These are phyloP conservation scores for Ophiostoma triangulosporum DNA, from an alignment of 2,329 filamentous ascomycete genomes.

Conservation along the genomic window DNA sequence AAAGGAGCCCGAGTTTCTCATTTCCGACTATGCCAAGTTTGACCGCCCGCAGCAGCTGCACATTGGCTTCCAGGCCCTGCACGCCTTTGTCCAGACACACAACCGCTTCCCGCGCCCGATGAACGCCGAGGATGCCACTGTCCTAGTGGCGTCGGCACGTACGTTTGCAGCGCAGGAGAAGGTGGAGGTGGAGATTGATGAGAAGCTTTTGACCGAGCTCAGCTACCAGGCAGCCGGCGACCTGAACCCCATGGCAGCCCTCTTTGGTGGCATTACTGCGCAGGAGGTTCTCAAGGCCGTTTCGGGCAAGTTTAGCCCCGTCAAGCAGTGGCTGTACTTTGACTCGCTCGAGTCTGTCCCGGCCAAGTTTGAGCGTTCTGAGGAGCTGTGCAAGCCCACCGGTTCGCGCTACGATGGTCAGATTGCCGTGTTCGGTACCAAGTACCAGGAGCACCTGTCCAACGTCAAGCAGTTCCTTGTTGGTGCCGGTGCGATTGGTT, in stretches of 20 bases:
- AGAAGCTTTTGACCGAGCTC: constrained; percentile 84
- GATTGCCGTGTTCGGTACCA: constrained; percentile 86
- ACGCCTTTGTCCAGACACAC: constrained; percentile 67
- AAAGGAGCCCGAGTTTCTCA: constrained; percentile 75
- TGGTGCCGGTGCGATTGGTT: constrained; percentile 91
- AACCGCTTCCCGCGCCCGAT: constrained; percentile 68
- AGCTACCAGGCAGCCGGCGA: constrained; percentile 91
- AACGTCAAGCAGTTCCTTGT: constrained; percentile 90
- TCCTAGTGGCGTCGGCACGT: constrained; percentile 64
- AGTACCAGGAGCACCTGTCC: constrained; percentile 86
- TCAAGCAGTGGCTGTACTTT: constrained; percentile 92
- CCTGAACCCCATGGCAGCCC: constrained; percentile 79
- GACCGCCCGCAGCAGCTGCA: constrained; percentile 89
- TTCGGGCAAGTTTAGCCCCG: constrained; percentile 94
- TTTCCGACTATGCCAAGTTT: constrained; percentile 96
- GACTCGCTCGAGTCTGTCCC: constrained; percentile 95
- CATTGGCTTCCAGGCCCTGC: constrained; percentile 80
- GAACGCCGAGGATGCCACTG: constrained; percentile 68
- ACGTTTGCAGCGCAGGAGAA: constrained; percentile 61
- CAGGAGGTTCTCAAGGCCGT: constrained; percentile 95
- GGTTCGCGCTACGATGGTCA: constrained; percentile 90
- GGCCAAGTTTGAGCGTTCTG: constrained; percentile 56
- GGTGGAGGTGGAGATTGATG: constrained; percentile 71
- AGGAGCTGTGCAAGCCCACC: constrained; percentile 75
- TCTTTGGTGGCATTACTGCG: constrained; percentile 86